Evolutionary conservation across 106 monocot species (phyloP), one percentile per base, ranked within the genome.

Genomic region (Allium fistulosum): DNA sequence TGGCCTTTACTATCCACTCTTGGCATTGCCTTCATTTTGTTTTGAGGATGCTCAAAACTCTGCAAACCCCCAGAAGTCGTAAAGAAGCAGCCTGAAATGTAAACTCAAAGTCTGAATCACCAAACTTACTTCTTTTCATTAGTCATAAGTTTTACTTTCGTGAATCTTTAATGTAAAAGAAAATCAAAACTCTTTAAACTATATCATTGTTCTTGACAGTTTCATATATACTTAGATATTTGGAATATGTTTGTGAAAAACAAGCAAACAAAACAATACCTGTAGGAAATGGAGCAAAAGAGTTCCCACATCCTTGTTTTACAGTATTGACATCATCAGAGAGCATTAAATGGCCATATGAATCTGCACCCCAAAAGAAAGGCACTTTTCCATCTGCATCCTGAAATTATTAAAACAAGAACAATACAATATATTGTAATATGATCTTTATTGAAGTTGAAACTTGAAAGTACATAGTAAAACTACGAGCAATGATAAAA

Each of bases 1-100:
- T 85, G 67, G 7, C 92, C 92, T 27, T 77, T 73, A 81, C 92
- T 93, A 68, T 88, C 85, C n/a, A 94, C 82, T 77, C 84, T 82
- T 6, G 90, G 90, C 78, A 94, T 71, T 8, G 90, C 59, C 58
- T 89, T 94, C 67, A 94, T 16, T 74, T 71, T 77, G 26, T 59
- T 74, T 55, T 75, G 10, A 0, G 90, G 90, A 63, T 94, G 90
- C 60, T 87, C 90, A 52, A 71, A 90, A 63, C 94, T 94, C 70
- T 82, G 84, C 57, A 94, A 69, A 58, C 94, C 94, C 51, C 70
- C 70, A 1, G 84, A 80, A 7, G 83, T 82, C 0, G 37, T 37
- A 65, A 82, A 94, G 67, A 94, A 94, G 69, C 84, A 94, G 51
- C 90, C 94, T 94, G 71, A 28, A 58, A 55, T 6, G 2, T 2